Evolutionary conservation across 1,139 yeast species (phyloP), one percentile per base, ranked within the genome.

Genomic region (Kodamaea sp.): DNA sequence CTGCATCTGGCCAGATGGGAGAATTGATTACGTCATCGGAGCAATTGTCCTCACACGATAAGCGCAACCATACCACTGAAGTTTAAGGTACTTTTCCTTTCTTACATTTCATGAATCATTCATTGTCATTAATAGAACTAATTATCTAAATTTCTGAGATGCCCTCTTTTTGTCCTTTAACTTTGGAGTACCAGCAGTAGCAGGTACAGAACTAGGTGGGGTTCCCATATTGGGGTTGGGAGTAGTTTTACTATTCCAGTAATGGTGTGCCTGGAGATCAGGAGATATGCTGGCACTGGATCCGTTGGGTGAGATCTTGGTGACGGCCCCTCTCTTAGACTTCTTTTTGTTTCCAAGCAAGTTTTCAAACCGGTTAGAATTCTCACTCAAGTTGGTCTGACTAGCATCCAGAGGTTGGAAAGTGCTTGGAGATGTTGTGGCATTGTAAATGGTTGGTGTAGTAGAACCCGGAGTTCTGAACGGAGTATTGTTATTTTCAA

Each of bases 271-370:
- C 22, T 28, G 43, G 6, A 35, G 20, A 19, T 31, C 44, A 4
- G 43, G 41, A 7, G 53, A 44, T 14, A 33, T 24, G 33, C 42
- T 30, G 36, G 43, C 18, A 35, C 42, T 36, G 23, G 46, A 34
- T 22, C 36, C 41, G 23, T 34, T 44, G 4, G 50, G 48, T 7
- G 51, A 47, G 24, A 42, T 37, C 29, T 43, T 50, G 20, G 41
- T 39, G 4, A 42, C 39, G n/a, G n/a, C n/a, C n/a, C n/a, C n/a
- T 28, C 51, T 51, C 32, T 53, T 52, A 15, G 53, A 48, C 24
- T 53, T 47, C 41, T 57, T 57, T 45, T 62, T 65, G 24, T 49
- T 53, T 2, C 65, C 61, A 20, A 63, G 43, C 26, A 64, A 44
- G 29, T 50, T 51, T 37, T 63, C 70, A 32, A 64, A 55, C 48